phyloP scores from a whole-genome alignment of 2,329 filamentous ascomycete species.

The Elsinoe ampelina region DNA sequence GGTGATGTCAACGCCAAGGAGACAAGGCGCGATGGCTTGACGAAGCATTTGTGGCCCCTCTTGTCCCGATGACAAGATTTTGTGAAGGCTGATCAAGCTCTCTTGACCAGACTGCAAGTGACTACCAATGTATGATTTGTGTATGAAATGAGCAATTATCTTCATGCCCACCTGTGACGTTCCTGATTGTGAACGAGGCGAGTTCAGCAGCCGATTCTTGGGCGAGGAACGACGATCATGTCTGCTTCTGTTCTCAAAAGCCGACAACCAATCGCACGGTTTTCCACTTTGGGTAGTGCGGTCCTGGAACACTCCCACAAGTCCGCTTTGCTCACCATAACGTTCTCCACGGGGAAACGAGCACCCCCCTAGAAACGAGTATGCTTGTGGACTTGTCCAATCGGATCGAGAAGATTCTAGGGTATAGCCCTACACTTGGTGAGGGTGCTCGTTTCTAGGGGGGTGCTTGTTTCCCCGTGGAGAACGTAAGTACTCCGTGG shows the following conservation, averaged over 20 bases:
- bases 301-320: not conserved
- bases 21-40: not conserved
- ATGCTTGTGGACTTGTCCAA: too few relatives aligned
- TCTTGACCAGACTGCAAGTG: not conserved
- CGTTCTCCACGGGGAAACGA: too few relatives aligned
- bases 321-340: not conserved
- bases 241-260: not conserved
- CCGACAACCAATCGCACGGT: not conserved
- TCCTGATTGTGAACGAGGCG: not conserved
- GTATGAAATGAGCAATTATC: too few relatives aligned
- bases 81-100: not conserved
- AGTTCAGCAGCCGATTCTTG: not conserved
- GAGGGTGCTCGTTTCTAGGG: too few relatives aligned
- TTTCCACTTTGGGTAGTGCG: not conserved
- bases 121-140: not conserved
- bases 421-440: too few relatives aligned
- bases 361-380: too few relatives aligned
- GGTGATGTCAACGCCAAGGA: constrained; percentile 9
- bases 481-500: too few relatives aligned
- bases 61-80: constrained; percentile 5
- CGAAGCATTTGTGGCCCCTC: constrained; percentile 6
- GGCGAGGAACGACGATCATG: not conserved
- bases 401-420: too few relatives aligned
- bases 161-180: not conserved
- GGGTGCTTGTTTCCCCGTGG: too few relatives aligned